These are phyloP conservation scores for Talaromyces sp. DNA, from an alignment of 2,329 filamentous ascomycete genomes.

Conservation along the genomic window DNA sequence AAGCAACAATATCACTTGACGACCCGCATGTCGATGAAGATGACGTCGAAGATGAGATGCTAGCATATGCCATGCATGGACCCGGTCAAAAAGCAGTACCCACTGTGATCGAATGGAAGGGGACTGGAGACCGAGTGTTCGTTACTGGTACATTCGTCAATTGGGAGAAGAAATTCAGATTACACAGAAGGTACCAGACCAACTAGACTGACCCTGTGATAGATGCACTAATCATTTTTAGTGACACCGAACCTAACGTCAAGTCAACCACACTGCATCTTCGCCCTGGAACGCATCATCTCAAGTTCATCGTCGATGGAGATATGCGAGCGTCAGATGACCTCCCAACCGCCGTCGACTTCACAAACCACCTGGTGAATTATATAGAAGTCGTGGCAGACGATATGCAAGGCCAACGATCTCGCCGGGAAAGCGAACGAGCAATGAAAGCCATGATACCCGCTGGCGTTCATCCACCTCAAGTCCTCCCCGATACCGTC, in stretches of 20 bases:
- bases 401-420: constrained; percentile 47
- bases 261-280: constrained; percentile 77
- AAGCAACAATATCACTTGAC: constrained; percentile 54
- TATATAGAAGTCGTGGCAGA: constrained; percentile 90
- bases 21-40: constrained; percentile 63
- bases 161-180: constrained; percentile 90
- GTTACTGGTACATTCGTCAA: constrained; percentile 96
- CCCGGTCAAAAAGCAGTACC: constrained; percentile 70
- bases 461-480: constrained; percentile 42
- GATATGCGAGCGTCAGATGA: constrained; percentile 85
- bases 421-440: constrained; percentile 35
- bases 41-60: constrained; percentile 70
- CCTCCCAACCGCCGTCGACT: constrained; percentile 92
- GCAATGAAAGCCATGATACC: constrained; percentile 34
- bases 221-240: constrained; percentile 19
- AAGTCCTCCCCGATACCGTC: constrained; percentile 39
- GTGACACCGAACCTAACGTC: constrained; percentile 51
- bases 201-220: neutral
- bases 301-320: constrained; percentile 92
- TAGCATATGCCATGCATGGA: constrained; percentile 61
- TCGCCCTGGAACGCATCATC: constrained; percentile 88
- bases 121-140: constrained; percentile 82
- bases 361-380: constrained; percentile 96
- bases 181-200: constrained; percentile 72
- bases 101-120: constrained; percentile 79